Base-by-base conservation (phyloP, 345 rosid genomes). In the Geranium rotundifolium region DNA sequence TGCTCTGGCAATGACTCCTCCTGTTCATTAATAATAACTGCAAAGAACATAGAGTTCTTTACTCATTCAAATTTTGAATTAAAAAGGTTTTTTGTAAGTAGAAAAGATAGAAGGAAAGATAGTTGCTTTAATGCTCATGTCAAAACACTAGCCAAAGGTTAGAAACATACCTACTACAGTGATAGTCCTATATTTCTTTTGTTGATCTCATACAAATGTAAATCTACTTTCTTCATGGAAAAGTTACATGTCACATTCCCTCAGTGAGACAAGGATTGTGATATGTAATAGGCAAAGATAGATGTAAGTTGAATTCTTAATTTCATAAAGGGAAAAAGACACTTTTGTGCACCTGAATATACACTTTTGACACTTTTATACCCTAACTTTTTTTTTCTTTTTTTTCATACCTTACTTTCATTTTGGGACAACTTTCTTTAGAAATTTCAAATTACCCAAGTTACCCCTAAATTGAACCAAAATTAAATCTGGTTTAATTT, bases 231-330 rank as follows among this genome's bases (percentile, higher is more conserved):
- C 13, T 37, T 54, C 14, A 16, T 50, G 57, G 56, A 57, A 72
- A 65, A 59, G 34, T 66, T 54, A 88, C 95, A 93, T 92, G 96
- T 85, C 93, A 80, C 17, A 95, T 77, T 70, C 96, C 96, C 69
- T 92, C 97, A 4, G 91, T 89, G 17, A 92, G 96, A 79, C 80
- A 87, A 69, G 95, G 95, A 74, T 85, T 87, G 58, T 77, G 65
- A 67, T 87, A 95, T 0, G 93, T 83, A 58, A 87, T 81, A 5
- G 96, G 95, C 65, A 92, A 75, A 66, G n/a, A n/a, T n/a, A n/a
- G n/a, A n/a, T n/a, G n/a, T n/a, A n/a, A n/a, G n/a, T n/a, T n/a
- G n/a, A n/a, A n/a, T n/a, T n/a, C n/a, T n/a, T n/a, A n/a, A n/a
- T n/a, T n/a, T n/a, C n/a, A n/a, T n/a, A n/a, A n/a, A n/a, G n/a